Evolutionary conservation across 2,329 filamentous ascomycete genomes (phyloP).

Genomic region (Ophiocordyceps polyrhachis-furcata): DNA sequence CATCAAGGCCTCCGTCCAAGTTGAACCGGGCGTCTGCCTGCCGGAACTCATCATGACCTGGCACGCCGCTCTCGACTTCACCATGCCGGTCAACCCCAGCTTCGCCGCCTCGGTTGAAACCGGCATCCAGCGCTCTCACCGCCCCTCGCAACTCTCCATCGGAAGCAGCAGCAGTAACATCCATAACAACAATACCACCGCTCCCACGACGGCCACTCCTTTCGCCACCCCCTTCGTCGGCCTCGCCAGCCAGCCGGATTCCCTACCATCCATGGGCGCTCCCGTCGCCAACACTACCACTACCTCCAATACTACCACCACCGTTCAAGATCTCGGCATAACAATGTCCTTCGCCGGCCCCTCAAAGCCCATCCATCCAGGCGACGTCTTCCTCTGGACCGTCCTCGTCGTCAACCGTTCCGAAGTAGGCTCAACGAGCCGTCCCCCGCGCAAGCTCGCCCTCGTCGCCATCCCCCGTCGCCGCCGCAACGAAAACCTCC

Average conservation of each 20-base stretch:
- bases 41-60: slow-evolving; percentile 47
- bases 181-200: not conserved
- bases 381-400: slow-evolving; percentile 51
- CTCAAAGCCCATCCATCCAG: slow-evolving; percentile 32
- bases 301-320: slow-evolving; percentile 22
- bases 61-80: slow-evolving; percentile 53
- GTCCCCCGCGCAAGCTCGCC: slow-evolving; percentile 44
- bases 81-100: slow-evolving; percentile 42
- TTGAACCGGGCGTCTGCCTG: slow-evolving; percentile 36
- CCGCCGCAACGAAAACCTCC: slow-evolving; percentile 32
- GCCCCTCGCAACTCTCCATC: slow-evolving; percentile 46
- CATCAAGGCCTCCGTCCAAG: slow-evolving; percentile 39
- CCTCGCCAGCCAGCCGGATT: slow-evolving; percentile 33
- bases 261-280: slow-evolving; percentile 39
- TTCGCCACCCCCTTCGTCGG: not conserved
- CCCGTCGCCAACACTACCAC: slow-evolving; percentile 22
- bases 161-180: slow-evolving; percentile 13
- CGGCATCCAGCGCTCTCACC: slow-evolving; percentile 40
- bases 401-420: slow-evolving; percentile 62
- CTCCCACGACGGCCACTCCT: not conserved
- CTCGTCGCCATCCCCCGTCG: slow-evolving; percentile 49
- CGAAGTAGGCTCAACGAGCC: slow-evolving; percentile 18
- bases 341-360: slow-evolving; percentile 58
- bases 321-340: slow-evolving; percentile 45
- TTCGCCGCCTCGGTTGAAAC: slow-evolving; percentile 35